Base-by-base conservation (phyloP, 2,329 filamentous ascomycete species). In the Neofusicoccum kwambonambiense region DNA sequence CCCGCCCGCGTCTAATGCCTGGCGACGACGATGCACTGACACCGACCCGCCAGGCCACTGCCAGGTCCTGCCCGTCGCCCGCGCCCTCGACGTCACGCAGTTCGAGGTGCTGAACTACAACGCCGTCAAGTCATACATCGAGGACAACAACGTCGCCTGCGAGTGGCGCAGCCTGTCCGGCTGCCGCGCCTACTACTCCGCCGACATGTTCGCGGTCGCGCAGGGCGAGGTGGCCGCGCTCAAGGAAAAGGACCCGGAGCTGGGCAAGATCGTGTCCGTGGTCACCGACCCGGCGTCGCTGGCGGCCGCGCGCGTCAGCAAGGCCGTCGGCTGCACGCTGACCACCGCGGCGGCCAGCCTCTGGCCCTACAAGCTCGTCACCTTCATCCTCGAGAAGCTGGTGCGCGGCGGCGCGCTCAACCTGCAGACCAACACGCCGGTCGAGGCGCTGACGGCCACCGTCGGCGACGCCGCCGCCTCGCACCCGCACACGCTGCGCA, bases 311-410 rank as follows among this genome's bases (percentile, higher is more conserved):
- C 80, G 87, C 37, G 70, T 78, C n/a, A 67, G 68, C 34, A 67
- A 70, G 12, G 71, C 71, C 7, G 73, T 83, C 7, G 91, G 88
- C 2, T 90, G 87, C 5, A 82, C 92, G 3, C 78, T 89, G 15
- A 89, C 89, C 67, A 79, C 80, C 45, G 79, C 86, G 47, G 90
- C 91, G 0, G 90, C 88, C 0, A 87, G 87, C 69, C 74, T 92
- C 51, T 93, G 90, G 90, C 92, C 92, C 0, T 96, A 96, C 76
- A 96, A 95, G 77, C 84, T 96, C 17, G 88, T 96, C 1, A 81
- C 87, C 1, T 89, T 87, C 77, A 82, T 93, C 0, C 78, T 96
- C 0, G 86, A 91, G 72, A 76, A 80, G 8, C 82, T 91, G 0
- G 71, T 84, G 7, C 76, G 80, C 17, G 74, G 75, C 1, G 77